phyloP scores from a whole-genome alignment of 805 yeast genomes.

The Citeromyces matritensis region DNA sequence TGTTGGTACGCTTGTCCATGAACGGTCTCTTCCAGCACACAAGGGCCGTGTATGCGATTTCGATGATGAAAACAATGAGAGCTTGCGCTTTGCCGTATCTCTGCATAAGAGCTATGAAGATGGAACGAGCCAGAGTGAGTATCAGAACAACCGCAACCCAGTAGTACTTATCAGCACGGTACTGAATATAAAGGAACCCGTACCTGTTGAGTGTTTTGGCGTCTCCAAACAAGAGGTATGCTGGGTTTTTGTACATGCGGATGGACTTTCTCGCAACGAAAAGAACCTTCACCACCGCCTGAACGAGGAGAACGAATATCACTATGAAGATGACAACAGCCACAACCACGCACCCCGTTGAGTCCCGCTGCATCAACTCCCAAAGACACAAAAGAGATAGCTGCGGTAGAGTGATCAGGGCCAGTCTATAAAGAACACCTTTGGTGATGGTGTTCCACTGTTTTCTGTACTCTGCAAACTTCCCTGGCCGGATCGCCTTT shows the following conservation, averaged over 20 bases:
- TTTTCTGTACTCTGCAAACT: conserved; percentile 61
- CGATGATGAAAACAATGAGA: conserved; percentile 59
- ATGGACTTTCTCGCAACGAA: conserved; percentile 61
- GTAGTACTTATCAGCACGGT: conserved; percentile 75
- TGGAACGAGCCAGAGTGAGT: conserved; percentile 59
- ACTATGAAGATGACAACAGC: conserved; percentile 59
- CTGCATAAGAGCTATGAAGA: conserved; percentile 82
- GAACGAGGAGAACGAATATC: conserved; percentile 41
- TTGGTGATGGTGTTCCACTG: conserved; percentile 79
- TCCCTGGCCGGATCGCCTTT: conserved; percentile 41
- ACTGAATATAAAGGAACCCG: conserved; percentile 89
- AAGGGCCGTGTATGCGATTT: conserved; percentile 49
- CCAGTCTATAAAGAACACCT: conserved; percentile 77
- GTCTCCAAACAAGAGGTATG: conserved; percentile 81
- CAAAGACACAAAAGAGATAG: conserved; percentile 68
- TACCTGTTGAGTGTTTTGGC: conserved; percentile 65
- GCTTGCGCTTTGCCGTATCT: conserved; percentile 71
- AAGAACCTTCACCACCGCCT: conserved; percentile 65
- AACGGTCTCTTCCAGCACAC: conserved; percentile 71
- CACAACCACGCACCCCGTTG: conserved; percentile 68
- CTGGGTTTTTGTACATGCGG: conserved; percentile 74
- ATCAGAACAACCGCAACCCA: conserved; percentile 54
- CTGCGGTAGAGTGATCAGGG: conserved; percentile 80
- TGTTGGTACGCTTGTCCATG: conserved; percentile 89
- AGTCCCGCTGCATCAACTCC: conserved; percentile 77